phyloP scores from a whole-genome alignment of 345 rosid genomes.

The Linum trigynum region DNA sequence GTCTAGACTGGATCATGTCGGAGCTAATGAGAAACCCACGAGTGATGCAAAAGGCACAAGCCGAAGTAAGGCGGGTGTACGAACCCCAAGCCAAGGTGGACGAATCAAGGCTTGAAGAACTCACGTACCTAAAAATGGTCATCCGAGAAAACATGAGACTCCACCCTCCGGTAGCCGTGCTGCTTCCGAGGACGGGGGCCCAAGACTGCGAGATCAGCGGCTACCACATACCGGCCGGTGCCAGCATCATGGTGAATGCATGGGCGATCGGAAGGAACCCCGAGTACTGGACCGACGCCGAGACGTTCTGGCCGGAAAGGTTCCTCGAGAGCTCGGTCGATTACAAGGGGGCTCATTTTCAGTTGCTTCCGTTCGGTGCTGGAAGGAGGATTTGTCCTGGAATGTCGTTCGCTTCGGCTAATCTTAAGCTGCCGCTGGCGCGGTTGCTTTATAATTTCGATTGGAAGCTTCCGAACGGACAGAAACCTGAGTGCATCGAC shows the following conservation, averaged over 20 bases:
- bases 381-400: no score
- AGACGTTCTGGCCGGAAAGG: not conserved
- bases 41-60: not conserved
- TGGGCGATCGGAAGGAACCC: no score
- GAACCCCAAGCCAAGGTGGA: not conserved
- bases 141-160: not conserved
- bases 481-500: not conserved
- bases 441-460: not conserved
- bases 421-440: not conserved
- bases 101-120: not conserved
- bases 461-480: not conserved
- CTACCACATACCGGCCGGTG: not conserved
- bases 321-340: not conserved
- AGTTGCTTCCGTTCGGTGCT: no score
- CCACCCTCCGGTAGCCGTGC: not conserved
- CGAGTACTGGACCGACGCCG: not conserved
- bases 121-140: not conserved
- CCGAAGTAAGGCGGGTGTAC: not conserved
- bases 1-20: not conserved
- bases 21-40: no score
- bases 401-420: no score
- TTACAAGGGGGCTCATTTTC: no score
- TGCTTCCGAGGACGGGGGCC: not conserved
- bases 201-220: not conserved
- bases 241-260: not conserved